phyloP scores from a whole-genome alignment of 1,284 basidiomycete species.

The Porogramme epimiltina region DNA sequence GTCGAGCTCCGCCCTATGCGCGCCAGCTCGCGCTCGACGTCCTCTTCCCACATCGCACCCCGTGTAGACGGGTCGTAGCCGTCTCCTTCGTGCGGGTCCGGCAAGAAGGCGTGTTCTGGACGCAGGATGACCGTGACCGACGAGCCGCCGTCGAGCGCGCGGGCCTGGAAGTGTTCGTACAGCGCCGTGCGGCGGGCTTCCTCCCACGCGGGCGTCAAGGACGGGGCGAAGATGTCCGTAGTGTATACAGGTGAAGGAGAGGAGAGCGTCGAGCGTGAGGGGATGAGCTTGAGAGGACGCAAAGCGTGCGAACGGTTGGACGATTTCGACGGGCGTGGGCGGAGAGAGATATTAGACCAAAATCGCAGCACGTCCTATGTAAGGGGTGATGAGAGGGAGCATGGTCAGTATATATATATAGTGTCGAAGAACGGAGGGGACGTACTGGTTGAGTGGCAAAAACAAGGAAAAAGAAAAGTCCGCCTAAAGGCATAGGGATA shows the following conservation, averaged over 20 bases:
- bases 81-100: no score
- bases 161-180: constrained; percentile 22
- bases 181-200: constrained; percentile 24
- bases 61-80: no score
- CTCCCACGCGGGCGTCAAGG: constrained; percentile 18
- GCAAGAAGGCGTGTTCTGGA: constrained; percentile 23
- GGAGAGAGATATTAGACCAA: constrained; percentile 21
- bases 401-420: no score
- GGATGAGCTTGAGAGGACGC: background rate
- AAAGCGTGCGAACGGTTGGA: background rate
- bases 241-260: constrained; percentile 13
- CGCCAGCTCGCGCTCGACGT: no score
- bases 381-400: background rate
- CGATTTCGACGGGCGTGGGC: background rate
- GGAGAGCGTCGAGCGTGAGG: constrained; percentile 4
- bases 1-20: no score
- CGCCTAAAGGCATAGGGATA: constrained; percentile 21
- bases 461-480: constrained; percentile 26
- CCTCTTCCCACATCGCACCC: background rate
- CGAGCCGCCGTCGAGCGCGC: constrained; percentile 19
- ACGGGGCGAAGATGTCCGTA: no score
- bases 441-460: constrained; percentile 29
- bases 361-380: constrained; percentile 24
- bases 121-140: constrained; percentile 24
- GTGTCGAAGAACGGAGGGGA: no score